Evolutionary conservation across 1,139 yeast genomes (phyloP).

Genomic region (Suhomyces kunorum): DNA sequence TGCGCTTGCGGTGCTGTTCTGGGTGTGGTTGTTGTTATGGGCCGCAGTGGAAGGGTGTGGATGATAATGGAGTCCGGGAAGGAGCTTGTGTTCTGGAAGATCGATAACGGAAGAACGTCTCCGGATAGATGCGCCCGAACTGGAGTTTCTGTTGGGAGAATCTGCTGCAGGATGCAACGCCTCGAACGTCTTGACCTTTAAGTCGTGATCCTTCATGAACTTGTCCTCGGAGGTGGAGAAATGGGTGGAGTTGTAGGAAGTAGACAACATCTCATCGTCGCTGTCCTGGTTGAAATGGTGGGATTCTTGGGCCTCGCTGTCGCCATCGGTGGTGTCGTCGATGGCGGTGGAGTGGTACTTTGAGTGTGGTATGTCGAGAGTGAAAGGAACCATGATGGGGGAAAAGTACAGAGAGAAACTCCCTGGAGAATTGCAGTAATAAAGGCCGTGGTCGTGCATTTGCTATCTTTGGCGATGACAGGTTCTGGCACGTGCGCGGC

Average conservation of each 20-base stretch:
- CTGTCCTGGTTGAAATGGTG: conserved; percentile 21
- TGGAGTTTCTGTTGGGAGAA: neutral
- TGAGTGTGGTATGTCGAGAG: conserved; percentile 2
- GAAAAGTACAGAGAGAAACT: neutral
- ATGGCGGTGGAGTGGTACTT: conserved; percentile 5
- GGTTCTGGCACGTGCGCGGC: neutral
- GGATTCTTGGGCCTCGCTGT: conserved; percentile 13
- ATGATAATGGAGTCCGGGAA: conserved; percentile 20
- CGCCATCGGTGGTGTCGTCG: conserved; percentile 9
- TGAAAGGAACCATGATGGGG: conserved; percentile 8
- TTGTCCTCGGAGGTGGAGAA: conserved; percentile 70
- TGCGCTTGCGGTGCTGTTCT: conserved; percentile 22
- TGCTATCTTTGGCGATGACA: neutral
- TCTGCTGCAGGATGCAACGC: conserved; percentile 40
- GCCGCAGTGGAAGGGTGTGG: conserved; percentile 25
- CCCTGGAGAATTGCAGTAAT: neutral
- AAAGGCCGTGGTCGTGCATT: neutral
- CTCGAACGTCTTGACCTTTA: conserved; percentile 65
- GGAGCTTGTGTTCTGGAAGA: conserved; percentile 28
- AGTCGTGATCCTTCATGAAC: conserved; percentile 66
- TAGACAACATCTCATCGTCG: conserved; percentile 34
- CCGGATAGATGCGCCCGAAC: conserved; percentile 23
- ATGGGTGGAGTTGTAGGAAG: conserved; percentile 49
- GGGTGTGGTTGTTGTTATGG: conserved; percentile 16
- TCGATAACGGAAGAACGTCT: conserved; percentile 60